These are phyloP conservation scores for Lachnellula subtilissima DNA, from an alignment of 2,329 filamentous ascomycete genomes.

Conservation along the genomic window DNA sequence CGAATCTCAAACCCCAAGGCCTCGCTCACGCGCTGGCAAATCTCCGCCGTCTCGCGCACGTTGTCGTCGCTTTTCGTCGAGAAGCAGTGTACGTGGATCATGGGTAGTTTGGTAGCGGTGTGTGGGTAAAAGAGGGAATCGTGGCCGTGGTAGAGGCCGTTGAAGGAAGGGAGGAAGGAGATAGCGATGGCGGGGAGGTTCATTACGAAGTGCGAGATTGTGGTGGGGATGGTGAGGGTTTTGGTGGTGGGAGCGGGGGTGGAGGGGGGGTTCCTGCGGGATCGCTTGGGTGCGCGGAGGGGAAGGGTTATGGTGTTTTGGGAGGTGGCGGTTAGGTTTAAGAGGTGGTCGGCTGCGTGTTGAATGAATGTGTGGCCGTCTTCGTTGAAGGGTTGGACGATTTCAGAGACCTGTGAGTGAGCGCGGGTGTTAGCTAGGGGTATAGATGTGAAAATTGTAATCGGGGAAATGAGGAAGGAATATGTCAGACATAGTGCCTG, in stretches of 20 bases:
- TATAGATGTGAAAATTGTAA: neutral
- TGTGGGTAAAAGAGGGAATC: slow-evolving; percentile 60
- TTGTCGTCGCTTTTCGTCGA: slow-evolving; percentile 75
- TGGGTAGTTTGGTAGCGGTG: slow-evolving; percentile 60
- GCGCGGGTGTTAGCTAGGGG: slow-evolving; percentile 7
- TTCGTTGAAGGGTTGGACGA: slow-evolving; percentile 73
- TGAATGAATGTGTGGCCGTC: slow-evolving; percentile 81
- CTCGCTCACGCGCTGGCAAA: slow-evolving; percentile 59
- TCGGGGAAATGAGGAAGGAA: no score
- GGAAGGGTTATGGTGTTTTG: slow-evolving; percentile 51
- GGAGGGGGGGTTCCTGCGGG: slow-evolving; percentile 24
- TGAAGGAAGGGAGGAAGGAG: slow-evolving; percentile 71
- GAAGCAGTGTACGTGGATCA: slow-evolving; percentile 95
- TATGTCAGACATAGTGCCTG: slow-evolving; percentile 16
- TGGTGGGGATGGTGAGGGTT: slow-evolving; percentile 57
- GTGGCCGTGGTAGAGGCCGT: slow-evolving; percentile 72
- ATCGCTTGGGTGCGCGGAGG: slow-evolving; percentile 33
- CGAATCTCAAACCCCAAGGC: slow-evolving; percentile 40
- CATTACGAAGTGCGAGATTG: slow-evolving; percentile 94
- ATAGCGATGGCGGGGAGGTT: slow-evolving; percentile 90
- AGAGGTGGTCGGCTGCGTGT: slow-evolving; percentile 57
- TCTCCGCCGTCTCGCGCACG: slow-evolving; percentile 52
- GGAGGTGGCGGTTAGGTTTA: slow-evolving; percentile 43
- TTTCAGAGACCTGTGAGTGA: slow-evolving; percentile 51
- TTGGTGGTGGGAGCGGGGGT: slow-evolving; percentile 33